These are phyloP conservation scores for Eucalyptus cloeziana DNA, from an alignment of 345 rosid genomes.

Conservation along the genomic window DNA sequence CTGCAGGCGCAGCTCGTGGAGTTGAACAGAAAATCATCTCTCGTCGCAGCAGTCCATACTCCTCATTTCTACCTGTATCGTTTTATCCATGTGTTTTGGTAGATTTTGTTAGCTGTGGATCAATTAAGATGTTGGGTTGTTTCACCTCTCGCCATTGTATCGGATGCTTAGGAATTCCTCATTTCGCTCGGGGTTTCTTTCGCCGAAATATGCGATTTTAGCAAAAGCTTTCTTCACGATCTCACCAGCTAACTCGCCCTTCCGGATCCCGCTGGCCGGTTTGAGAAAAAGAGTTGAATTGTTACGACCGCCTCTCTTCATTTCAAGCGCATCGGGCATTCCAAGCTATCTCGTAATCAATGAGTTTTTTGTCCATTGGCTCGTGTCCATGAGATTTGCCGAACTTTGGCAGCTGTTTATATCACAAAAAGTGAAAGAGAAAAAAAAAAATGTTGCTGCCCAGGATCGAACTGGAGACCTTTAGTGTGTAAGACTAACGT, in stretches of 20 bases:
- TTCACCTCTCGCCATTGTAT: neutral
- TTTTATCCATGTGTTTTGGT: neutral
- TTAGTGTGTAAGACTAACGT: conserved; percentile 45
- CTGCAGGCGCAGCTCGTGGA: neutral
- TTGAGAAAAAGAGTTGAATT: neutral
- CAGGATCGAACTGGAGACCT: conserved; percentile 44
- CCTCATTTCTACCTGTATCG: neutral
- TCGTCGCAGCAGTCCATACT: neutral
- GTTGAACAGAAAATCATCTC: neutral
- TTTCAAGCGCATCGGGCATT: neutral
- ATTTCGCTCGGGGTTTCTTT: neutral
- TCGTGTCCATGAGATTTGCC: neutral
- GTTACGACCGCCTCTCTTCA: neutral
- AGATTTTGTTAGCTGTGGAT: neutral
- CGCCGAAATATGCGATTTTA: neutral
- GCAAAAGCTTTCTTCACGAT: neutral
- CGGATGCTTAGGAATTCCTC: neutral
- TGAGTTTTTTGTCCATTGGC: neutral
- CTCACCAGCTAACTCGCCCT: neutral
- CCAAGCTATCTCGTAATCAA: neutral
- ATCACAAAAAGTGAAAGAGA: neutral
- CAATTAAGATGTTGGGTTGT: neutral
- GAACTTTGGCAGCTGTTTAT: neutral
- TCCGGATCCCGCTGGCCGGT: neutral
- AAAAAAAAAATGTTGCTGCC: conserved; percentile 25